phyloP scores from a whole-genome alignment of 345 rosid genomes.

The Euclidium syriacum region DNA sequence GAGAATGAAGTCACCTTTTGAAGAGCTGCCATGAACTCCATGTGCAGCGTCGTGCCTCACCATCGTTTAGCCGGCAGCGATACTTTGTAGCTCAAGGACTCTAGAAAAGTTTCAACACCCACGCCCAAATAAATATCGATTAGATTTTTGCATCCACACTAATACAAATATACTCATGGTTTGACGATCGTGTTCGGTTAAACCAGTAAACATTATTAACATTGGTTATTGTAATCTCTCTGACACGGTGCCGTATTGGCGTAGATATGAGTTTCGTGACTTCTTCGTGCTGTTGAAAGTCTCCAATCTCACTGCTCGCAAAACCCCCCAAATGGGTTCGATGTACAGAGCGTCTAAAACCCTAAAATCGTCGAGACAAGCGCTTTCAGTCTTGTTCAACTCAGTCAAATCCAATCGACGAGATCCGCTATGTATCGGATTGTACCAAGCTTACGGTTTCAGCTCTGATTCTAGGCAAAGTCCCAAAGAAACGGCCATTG shows the following conservation, averaged over 20 bases:
- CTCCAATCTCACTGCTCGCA: conserved; percentile 6
- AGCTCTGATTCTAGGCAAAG: conserved; percentile 58
- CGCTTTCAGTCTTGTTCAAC: not conserved
- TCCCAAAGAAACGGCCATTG: conserved; percentile 37
- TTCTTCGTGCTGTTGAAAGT: not conserved
- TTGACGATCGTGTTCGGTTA: too few relatives aligned
- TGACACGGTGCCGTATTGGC: not conserved
- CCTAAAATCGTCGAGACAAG: conserved; percentile 37
- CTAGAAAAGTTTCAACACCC: too few relatives aligned
- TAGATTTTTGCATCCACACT: too few relatives aligned
- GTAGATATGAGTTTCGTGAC: not conserved
- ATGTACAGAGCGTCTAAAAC: conserved; percentile 48
- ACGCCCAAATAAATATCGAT: too few relatives aligned
- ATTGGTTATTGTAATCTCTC: too few relatives aligned
- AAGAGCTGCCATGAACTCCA: too few relatives aligned
- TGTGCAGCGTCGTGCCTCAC: too few relatives aligned
- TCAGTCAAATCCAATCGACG: conserved; percentile 6
- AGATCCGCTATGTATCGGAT: conserved; percentile 17
- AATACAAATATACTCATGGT: too few relatives aligned
- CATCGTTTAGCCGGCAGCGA: too few relatives aligned
- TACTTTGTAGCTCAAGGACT: too few relatives aligned
- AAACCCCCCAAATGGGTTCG: conserved; percentile 58
- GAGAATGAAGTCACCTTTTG: too few relatives aligned
- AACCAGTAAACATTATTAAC: too few relatives aligned
- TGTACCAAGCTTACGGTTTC: conserved; percentile 36